These are phyloP conservation scores for Volvariella volvacea DNA, from an alignment of 1,284 basidiomycete genomes.

Conservation along the genomic window DNA sequence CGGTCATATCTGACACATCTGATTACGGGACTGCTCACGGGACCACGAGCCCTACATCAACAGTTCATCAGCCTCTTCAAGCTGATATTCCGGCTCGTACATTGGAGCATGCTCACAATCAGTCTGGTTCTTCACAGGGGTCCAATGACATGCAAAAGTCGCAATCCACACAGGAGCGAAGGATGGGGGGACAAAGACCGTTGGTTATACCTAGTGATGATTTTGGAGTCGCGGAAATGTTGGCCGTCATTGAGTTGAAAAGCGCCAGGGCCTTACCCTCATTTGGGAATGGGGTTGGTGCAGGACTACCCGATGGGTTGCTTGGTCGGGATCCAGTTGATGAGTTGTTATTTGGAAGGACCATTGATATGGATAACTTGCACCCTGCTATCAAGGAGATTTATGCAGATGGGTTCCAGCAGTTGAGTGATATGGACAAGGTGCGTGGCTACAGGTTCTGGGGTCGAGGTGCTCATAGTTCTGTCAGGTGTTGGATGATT, in stretches of 20 bases:
- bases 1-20: slow-evolving; percentile 56
- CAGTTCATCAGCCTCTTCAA: slow-evolving; percentile 8
- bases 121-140: slow-evolving; percentile 20
- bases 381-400: slow-evolving; percentile 70
- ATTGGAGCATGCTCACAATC: slow-evolving; percentile 12
- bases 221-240: slow-evolving; percentile 78
- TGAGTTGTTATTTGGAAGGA: slow-evolving; percentile 64
- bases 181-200: slow-evolving; percentile 21
- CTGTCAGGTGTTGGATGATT: slow-evolving; percentile 1
- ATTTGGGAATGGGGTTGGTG: slow-evolving; percentile 8
- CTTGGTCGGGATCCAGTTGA: slow-evolving; percentile 57
- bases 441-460: slow-evolving; percentile 33
- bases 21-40: slow-evolving; percentile 44
- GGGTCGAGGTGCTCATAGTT: background rate
- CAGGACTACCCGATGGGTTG: slow-evolving; percentile 13
- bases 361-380: slow-evolving; percentile 52
- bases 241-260: slow-evolving; percentile 73
- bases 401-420: slow-evolving; percentile 64
- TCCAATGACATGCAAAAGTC: slow-evolving; percentile 13
- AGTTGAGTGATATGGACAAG: slow-evolving; percentile 76
- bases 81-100: background rate
- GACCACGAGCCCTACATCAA: slow-evolving; percentile 2
- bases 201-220: slow-evolving; percentile 67
- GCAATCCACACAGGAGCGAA: slow-evolving; percentile 7
- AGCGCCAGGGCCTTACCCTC: slow-evolving; percentile 30